These are phyloP conservation scores for Aspergillus sp. DNA, from an alignment of 2,329 filamentous ascomycete species.

Conservation along the genomic window DNA sequence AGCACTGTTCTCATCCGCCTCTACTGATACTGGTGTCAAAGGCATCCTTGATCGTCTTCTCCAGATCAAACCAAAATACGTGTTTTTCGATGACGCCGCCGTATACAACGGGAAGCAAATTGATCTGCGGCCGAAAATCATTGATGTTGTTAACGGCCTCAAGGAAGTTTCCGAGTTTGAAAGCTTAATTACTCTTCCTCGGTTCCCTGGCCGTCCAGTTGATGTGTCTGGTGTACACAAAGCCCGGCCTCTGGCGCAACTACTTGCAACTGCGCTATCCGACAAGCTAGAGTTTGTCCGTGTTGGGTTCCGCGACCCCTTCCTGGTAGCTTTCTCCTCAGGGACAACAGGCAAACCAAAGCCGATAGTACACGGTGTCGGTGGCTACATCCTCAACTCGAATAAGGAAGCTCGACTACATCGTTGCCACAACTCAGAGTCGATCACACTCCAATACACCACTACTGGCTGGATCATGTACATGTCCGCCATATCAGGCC, in stretches of 20 bases:
- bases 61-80: constrained; percentile 72
- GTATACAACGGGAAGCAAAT: constrained; percentile 53
- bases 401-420: constrained; percentile 63
- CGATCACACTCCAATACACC: constrained; percentile 58
- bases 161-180: constrained; percentile 59
- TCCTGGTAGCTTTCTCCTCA: constrained; percentile 74
- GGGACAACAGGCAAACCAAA: constrained; percentile 84
- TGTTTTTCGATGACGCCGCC: constrained; percentile 69
- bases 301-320: constrained; percentile 70
- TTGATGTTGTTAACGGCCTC: constrained; percentile 64
- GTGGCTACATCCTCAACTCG: constrained; percentile 37
- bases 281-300: constrained; percentile 56
- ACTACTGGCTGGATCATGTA: constrained; percentile 92
- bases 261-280: constrained; percentile 34
- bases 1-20: constrained; percentile 71
- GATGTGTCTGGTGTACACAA: constrained; percentile 57
- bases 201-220: constrained; percentile 59
- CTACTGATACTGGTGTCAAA: constrained; percentile 80
- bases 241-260: constrained; percentile 42
- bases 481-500: constrained; percentile 57
- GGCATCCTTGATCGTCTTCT: constrained; percentile 72
- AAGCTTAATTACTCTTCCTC: constrained; percentile 64
- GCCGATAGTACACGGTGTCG: constrained; percentile 73
- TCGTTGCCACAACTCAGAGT: constrained; percentile 44
- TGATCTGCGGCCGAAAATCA: constrained; percentile 72